A percentile compares a stretch with the other conserved stretches of the same genome.
Conservation (phyloP, 805 yeast genomes). For the Ogataea methylovora region DNA sequence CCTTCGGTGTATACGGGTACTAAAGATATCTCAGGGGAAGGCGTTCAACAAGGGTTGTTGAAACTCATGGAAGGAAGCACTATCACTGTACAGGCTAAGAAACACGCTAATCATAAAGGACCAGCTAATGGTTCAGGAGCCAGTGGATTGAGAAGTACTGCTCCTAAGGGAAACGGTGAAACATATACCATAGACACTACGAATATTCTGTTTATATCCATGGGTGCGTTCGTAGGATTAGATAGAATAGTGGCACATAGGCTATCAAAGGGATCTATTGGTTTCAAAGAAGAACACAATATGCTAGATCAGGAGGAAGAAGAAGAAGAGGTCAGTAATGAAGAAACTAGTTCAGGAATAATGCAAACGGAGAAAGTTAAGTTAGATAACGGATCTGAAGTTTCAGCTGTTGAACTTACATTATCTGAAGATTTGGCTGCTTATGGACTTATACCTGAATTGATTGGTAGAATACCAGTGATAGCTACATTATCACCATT, state of each 20-base stretch:
- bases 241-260: conserved; percentile 40
- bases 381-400: conserved; percentile 27
- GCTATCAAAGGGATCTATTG: conserved; percentile 19
- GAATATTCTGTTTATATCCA: conserved; percentile 45
- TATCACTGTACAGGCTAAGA: conserved; percentile 34
- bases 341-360: not conserved
- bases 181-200: conserved; percentile 45
- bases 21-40: conserved; percentile 57
- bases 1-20: conserved; percentile 39
- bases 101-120: conserved; percentile 7
- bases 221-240: conserved; percentile 59
- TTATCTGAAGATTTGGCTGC: conserved; percentile 43
- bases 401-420: conserved; percentile 36
- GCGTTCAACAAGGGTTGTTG: conserved; percentile 53
- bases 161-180: conserved; percentile 19
- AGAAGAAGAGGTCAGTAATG: not conserved
- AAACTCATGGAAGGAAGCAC: conserved; percentile 52
- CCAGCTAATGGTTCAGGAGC: not conserved
- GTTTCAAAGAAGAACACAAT: conserved; percentile 7
- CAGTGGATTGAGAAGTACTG: conserved; percentile 3
- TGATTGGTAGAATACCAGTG: conserved; percentile 52
- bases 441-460: conserved; percentile 53
- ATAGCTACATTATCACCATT: conserved; percentile 42
- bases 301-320: conserved; percentile 7
- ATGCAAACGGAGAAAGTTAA: conserved; percentile 27